phyloP scores from a whole-genome alignment of 768 basidiomycete species.

The Leucocoprinus birnbaumii region DNA sequence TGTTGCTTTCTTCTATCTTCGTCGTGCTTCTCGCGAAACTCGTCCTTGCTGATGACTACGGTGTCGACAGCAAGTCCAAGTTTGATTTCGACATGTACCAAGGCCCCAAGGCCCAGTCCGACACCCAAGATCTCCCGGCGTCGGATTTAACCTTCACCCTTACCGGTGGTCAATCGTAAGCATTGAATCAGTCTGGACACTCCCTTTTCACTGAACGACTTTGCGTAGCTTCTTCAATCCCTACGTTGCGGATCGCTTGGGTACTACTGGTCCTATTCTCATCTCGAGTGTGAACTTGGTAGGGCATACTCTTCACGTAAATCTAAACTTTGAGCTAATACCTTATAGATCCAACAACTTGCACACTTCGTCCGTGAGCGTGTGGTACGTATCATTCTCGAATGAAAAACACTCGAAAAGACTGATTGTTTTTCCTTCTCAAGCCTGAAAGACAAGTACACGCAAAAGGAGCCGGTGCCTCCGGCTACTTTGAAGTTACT shows the following conservation, averaged over 20 bases:
- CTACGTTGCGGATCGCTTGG: constrained; percentile 10
- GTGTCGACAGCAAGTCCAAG: no score
- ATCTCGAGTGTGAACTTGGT: constrained; percentile 15
- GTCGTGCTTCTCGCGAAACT: constrained; percentile 8
- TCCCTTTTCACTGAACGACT: background rate
- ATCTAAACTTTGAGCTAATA: background rate
- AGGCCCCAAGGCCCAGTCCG: background rate
- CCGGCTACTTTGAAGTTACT: constrained; percentile 43
- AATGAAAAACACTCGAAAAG: no score
- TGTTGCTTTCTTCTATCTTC: constrained; percentile 5
- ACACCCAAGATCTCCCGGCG: constrained; percentile 7
- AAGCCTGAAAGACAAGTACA: constrained; percentile 32
- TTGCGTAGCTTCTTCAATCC: constrained; percentile 12
- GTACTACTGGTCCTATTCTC: constrained; percentile 14
- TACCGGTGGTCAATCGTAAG: constrained; percentile 15
- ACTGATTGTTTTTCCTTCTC: background rate
- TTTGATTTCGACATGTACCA: background rate
- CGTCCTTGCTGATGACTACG: background rate
- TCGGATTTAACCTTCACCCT: constrained; percentile 12
- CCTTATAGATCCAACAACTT: constrained; percentile 13
- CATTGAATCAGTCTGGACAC: background rate
- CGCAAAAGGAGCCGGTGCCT: constrained; percentile 39
- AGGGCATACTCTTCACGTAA: background rate
- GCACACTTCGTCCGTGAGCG: constrained; percentile 19
- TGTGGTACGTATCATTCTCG: constrained; percentile 8